Percentiles rank a stretch among this genome's conserved stretches.
These are phyloP conservation scores for Echinosophora koreensis DNA, from an alignment of 306 rosid genomes.

Conservation along the genomic window DNA sequence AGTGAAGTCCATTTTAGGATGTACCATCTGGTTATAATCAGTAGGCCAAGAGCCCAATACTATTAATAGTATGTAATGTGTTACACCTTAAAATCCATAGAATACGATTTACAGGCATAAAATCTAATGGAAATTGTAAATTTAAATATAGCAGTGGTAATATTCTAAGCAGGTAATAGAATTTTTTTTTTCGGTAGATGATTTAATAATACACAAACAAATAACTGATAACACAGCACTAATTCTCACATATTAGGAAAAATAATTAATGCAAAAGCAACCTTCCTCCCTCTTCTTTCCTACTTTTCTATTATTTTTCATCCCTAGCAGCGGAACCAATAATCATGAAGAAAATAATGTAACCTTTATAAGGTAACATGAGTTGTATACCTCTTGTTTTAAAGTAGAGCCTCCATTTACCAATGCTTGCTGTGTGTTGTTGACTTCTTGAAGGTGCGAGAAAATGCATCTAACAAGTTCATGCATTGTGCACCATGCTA, in stretches of 20 bases:
- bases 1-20: constrained; percentile 9
- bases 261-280: constrained; percentile 18
- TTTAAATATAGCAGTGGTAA: constrained; percentile 3
- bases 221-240: constrained; percentile 23
- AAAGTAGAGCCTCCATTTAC: constrained; percentile 65
- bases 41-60: constrained; percentile 29
- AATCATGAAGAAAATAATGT: constrained; percentile 25
- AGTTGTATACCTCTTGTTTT: constrained; percentile 64
- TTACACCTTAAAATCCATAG: background rate
- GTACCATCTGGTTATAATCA: constrained; percentile 17
- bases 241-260: constrained; percentile 32
- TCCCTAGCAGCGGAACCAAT: constrained; percentile 32
- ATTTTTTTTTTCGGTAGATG: too few relatives aligned
- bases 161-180: constrained; percentile 24
- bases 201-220: constrained; percentile 8
- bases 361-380: constrained; percentile 30
- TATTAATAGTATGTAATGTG: constrained; percentile 24
- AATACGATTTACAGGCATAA: constrained; percentile 16
- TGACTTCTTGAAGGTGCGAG: constrained; percentile 92
- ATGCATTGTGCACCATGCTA: constrained; percentile 91
- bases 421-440: constrained; percentile 68
- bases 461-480: constrained; percentile 92
- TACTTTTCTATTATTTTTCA: constrained; percentile 27
- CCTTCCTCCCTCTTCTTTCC: background rate
- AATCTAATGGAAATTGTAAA: constrained; percentile 8